Evolutionary conservation across 306 rosid genomes (phyloP).

Genomic region (Cicer chorassanicum): DNA sequence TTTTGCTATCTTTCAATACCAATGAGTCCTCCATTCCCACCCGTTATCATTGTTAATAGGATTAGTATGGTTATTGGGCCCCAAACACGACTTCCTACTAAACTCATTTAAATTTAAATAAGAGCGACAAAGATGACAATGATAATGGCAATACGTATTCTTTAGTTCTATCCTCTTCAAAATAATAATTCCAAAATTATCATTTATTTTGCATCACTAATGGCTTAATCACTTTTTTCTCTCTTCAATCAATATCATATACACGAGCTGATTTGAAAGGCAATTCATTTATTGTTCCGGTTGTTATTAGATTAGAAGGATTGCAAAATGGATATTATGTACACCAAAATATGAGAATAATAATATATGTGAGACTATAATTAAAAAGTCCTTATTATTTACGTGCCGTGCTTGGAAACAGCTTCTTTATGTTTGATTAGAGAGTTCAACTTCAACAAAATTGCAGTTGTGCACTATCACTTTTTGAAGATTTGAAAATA

Average conservation of each 20-base stretch:
- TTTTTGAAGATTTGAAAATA: slow-evolving; percentile 6
- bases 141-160: slow-evolving; percentile 31
- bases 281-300: slow-evolving; percentile 5
- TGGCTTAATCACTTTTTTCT: slow-evolving; percentile 28
- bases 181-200: slow-evolving; percentile 20
- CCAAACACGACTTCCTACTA: slow-evolving; percentile 43
- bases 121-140: slow-evolving; percentile 35
- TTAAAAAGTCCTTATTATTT: slow-evolving; percentile 3
- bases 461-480: neutral
- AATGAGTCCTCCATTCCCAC: slow-evolving; percentile 31
- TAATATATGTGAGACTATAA: neutral
- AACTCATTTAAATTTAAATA: slow-evolving; percentile 40
- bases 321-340: slow-evolving; percentile 33
- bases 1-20: slow-evolving; percentile 28
- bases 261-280: slow-evolving; percentile 19
- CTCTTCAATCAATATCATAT: slow-evolving; percentile 23
- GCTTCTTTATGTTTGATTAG: slow-evolving; percentile 10
- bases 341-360: neutral
- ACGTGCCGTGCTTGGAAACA: slow-evolving; percentile 45
- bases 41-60: slow-evolving; percentile 39
- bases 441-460: slow-evolving; percentile 26
- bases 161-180: slow-evolving; percentile 27
- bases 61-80: slow-evolving; percentile 41
- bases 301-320: slow-evolving; percentile 33
- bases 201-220: slow-evolving; percentile 32